Evolutionary conservation across 2,329 filamentous ascomycete species (phyloP), one percentile per base, ranked within the genome.

Genomic region (Epichloe coenophiala): DNA sequence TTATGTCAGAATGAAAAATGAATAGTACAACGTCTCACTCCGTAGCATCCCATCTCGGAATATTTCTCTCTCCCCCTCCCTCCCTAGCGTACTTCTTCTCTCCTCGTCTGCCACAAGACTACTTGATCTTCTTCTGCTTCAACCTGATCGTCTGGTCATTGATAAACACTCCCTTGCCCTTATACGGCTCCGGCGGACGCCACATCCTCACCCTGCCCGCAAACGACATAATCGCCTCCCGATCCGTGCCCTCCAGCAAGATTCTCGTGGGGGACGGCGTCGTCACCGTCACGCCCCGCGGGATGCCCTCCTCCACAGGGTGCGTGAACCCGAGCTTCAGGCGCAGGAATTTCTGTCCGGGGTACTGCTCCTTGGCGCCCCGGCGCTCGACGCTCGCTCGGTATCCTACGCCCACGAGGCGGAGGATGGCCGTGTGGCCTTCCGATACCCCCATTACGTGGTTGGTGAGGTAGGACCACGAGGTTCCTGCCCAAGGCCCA

Each of bases 131-230:
- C 84, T 96, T 98, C 63, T 88, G 85, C 83, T 98, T 98, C 69
- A 98, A 69, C 77, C 86, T 95, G 72, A 98, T 96, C 33, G 89
- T 96, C 77, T 98, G 89, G 56, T 90, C 88, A 63, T 97, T 94
- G 61, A 98, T 84, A 66, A 97, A 98, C 60, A 98, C 95, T 60
- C 93, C 93, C 81, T 98, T 97, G 58, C 93, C 93, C 80, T 98
- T 98, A 71, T 98, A 98, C 57, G 93, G 93, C 72, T 98, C 93
- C 33, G 93, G 93, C 57, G 78, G 79, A 64, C 93, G 83, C 91
- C 91, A 97, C 68, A 75, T 78, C 60, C 88, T 77, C 58, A 98
- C 94, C 59, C 83, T 75, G 1, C 93, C 93, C 17, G 93, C 93
- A 68, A 97, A 96, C 52, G 86, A 83, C 77, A 89, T 93, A 56